phyloP scores from a whole-genome alignment of 2,329 filamentous ascomycete species.

The Penicillium aurantiogriseum region DNA sequence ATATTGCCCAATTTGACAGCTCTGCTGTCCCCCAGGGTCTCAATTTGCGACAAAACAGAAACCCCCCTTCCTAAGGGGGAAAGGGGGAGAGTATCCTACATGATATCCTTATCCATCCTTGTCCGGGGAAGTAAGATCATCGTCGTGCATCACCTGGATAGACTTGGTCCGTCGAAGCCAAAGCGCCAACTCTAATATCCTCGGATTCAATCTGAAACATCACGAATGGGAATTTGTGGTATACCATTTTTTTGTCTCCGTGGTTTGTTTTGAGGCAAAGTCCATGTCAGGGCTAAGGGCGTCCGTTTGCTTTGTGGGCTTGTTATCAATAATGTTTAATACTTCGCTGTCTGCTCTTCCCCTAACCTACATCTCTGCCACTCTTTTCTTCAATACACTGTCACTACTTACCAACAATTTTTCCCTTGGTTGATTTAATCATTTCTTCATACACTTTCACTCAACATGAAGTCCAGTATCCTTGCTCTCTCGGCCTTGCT shows the following conservation, averaged over 20 bases:
- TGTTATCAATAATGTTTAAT: constrained; percentile 7
- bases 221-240: constrained; percentile 12
- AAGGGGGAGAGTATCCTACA: not conserved
- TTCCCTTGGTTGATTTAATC: constrained; percentile 11
- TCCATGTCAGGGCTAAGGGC: not conserved
- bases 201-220: constrained; percentile 16
- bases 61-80: constrained; percentile 1
- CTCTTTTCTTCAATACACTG: not conserved
- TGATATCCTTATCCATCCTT: not conserved
- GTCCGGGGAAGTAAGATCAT: constrained; percentile 5
- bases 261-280: constrained; percentile 2
- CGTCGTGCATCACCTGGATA: not conserved
- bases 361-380: not conserved
- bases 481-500: constrained; percentile 47
- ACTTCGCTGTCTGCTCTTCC: not conserved
- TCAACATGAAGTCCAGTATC: constrained; percentile 44
- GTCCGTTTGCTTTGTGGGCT: not conserved
- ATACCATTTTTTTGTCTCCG: constrained; percentile 3
- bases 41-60: not conserved
- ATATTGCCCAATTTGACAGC: constrained; percentile 19
- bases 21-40: constrained; percentile 8
- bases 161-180: not conserved
- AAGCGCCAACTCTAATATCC: not conserved
- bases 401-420: not conserved
- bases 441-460: constrained; percentile 9